Evolutionary conservation across 257 asterid species (phyloP).

Genomic region (Echites panduratus): DNA sequence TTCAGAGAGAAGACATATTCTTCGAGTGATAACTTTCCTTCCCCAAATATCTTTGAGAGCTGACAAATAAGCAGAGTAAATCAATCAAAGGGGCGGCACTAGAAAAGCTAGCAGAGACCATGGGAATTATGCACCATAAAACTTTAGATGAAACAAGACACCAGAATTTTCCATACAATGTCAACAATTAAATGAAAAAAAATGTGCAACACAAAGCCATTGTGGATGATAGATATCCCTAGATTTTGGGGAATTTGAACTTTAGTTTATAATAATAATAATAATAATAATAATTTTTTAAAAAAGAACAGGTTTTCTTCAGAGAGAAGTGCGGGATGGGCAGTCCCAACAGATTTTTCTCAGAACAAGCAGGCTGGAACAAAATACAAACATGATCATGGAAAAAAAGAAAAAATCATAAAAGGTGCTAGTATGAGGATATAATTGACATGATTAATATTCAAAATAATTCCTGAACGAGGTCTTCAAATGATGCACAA

Average conservation of each 20-base stretch:
- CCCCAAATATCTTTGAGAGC: conserved; percentile 48
- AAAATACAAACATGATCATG: neutral
- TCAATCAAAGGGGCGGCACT: neutral
- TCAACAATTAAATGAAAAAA: neutral
- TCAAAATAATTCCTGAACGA: neutral
- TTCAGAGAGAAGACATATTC: conserved; percentile 57
- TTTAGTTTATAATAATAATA: neutral
- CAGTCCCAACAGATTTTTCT: neutral
- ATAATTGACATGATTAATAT: neutral
- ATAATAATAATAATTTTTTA: neutral
- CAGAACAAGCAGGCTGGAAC: neutral
- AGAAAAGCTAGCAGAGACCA: neutral
- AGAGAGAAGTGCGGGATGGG: neutral
- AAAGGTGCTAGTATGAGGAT: neutral
- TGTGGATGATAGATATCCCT: neutral
- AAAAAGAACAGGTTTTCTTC: neutral
- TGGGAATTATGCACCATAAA: neutral
- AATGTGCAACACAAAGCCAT: neutral
- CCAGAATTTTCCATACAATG: neutral
- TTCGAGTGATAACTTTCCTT: conserved; percentile 40
- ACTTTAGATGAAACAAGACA: neutral
- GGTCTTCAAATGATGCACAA: neutral
- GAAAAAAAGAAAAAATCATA: neutral
- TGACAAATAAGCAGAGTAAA: conserved; percentile 22
- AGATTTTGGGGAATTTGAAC: conserved; percentile 1